A percentile compares a stretch with the other conserved stretches of the same genome.
Evolutionary conservation across 2,329 filamentous ascomycete species (phyloP).

Genomic region (Penicillium freii): DNA sequence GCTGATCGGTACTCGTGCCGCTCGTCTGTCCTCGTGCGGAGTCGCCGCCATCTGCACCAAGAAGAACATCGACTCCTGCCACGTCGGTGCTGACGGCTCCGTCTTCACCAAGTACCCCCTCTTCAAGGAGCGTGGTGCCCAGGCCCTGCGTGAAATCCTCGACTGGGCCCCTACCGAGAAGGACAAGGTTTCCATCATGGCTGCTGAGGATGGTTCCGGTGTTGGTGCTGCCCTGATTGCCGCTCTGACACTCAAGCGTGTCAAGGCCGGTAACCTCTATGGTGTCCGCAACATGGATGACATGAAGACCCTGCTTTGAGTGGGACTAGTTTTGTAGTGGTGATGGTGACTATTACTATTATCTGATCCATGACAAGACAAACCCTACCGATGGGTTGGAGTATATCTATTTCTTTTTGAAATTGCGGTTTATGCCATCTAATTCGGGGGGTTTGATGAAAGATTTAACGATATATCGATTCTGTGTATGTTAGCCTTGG

Average conservation of each 20-base stretch:
- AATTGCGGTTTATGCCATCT: background rate
- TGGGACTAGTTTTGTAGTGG: background rate
- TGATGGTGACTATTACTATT: background rate
- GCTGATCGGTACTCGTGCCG: constrained; percentile 90
- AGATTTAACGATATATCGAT: constrained; percentile 3
- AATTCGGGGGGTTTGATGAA: background rate
- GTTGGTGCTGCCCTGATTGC: constrained; percentile 97
- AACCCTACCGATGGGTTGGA: background rate
- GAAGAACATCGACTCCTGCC: constrained; percentile 82
- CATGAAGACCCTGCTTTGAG: constrained; percentile 35
- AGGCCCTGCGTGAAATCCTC: constrained; percentile 88
- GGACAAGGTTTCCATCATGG: constrained; percentile 82
- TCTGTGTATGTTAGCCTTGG: background rate
- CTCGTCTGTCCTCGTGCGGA: constrained; percentile 88
- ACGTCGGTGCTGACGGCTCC: constrained; percentile 93
- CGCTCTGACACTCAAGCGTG: constrained; percentile 62
- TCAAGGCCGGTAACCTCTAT: constrained; percentile 57
- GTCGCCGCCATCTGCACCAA: constrained; percentile 96
- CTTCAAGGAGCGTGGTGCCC: constrained; percentile 89
- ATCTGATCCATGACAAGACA: background rate
- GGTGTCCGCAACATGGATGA: constrained; percentile 55
- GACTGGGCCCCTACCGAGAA: constrained; percentile 85
- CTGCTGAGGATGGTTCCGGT: constrained; percentile 93
- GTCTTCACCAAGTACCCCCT: constrained; percentile 99
- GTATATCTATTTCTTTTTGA: background rate